Percentiles rank a stretch among this genome's conserved stretches.
phyloP scores from a whole-genome alignment of 192 early-diverging fungal genomes.

The Borealophlyctis nickersoniae region DNA sequence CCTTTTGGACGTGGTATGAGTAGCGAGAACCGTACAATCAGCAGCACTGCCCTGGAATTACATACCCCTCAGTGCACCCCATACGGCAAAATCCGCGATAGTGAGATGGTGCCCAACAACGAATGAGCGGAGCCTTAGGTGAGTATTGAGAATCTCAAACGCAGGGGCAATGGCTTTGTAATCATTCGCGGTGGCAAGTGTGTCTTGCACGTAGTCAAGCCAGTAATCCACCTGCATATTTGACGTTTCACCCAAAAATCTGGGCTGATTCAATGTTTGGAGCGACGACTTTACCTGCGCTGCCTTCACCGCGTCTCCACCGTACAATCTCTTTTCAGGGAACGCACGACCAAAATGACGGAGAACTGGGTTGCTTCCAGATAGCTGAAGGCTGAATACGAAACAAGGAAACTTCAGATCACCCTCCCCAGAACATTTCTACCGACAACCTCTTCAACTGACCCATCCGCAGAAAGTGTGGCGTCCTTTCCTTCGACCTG shows the following conservation, averaged over 20 bases:
- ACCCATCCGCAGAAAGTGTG: neutral
- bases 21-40: neutral
- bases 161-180: slow-evolving; percentile 70
- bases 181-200: slow-evolving; percentile 25
- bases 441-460: neutral
- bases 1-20: slow-evolving; percentile 1
- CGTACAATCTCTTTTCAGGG: neutral
- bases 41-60: neutral
- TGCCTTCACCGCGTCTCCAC: neutral
- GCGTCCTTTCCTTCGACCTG: neutral
- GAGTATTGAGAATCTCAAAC: slow-evolving; percentile 73
- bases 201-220: slow-evolving; percentile 2
- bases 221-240: neutral
- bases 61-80: slow-evolving; percentile 73
- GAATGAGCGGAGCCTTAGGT: slow-evolving; percentile 78
- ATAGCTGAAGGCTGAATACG: neutral
- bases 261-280: too few relatives aligned
- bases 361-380: neutral
- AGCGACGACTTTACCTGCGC: neutral
- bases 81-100: slow-evolving; percentile 79
- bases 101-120: slow-evolving; percentile 73
- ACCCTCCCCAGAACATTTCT: too few relatives aligned
- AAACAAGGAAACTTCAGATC: neutral
- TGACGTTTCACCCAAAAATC: too few relatives aligned
- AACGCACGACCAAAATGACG: neutral